Conservation (phyloP, 495 filamentous ascomycete species). For the Penicillium verhagenii region DNA sequence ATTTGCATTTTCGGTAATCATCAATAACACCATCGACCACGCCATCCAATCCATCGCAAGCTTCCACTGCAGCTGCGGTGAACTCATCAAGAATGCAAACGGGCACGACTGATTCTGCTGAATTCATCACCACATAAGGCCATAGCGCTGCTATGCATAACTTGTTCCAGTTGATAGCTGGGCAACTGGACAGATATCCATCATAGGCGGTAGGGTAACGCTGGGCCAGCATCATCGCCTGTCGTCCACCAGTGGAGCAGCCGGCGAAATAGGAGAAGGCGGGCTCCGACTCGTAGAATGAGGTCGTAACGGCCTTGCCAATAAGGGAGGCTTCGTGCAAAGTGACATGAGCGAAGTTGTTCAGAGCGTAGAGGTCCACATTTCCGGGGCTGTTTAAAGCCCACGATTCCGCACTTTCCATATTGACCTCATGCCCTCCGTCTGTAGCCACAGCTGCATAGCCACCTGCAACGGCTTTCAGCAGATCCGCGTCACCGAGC, state of each 20-base stretch:
- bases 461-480: conserved; percentile 8
- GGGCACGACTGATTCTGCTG: neutral
- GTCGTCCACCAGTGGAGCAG: conserved; percentile 1
- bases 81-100: neutral
- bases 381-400: neutral
- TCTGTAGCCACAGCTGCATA: conserved; percentile 41
- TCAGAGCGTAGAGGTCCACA: neutral
- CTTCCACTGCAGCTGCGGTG: neutral
- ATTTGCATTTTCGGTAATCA: neutral
- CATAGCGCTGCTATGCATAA: neutral
- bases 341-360: neutral
- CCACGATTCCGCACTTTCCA: neutral
- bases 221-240: conserved; percentile 2
- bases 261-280: neutral
- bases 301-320: neutral
- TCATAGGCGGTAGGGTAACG: conserved; percentile 1
- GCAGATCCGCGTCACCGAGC: conserved; percentile 22
- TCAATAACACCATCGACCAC: neutral
- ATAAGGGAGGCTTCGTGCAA: neutral
- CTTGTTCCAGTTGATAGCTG: neutral
- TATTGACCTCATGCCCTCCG: conserved; percentile 14
- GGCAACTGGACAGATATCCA: neutral
- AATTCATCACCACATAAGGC: neutral
- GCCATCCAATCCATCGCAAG: neutral
- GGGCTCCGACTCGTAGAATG: neutral